Base-by-base conservation (phyloP, 1,284 basidiomycete species). In the Leccinum cinnamomeum region DNA sequence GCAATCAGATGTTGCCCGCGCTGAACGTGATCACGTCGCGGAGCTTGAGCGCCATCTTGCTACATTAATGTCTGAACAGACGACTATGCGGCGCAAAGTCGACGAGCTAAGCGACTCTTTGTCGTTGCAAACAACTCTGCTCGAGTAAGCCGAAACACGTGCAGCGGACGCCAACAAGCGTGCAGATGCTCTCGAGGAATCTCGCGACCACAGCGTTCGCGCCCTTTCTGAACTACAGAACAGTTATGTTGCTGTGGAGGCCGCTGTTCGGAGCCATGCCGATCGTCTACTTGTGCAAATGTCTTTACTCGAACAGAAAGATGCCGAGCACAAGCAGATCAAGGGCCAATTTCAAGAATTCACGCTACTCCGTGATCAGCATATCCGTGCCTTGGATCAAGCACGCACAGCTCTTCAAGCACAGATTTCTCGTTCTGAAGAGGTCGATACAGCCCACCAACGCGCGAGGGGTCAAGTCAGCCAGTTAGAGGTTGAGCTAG, bases 331-430 rank as follows among this genome's bases (percentile, higher is more conserved):
- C 64, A 79, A 87, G 62, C 81, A 84, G 61, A 77, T 88, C 25
- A 85, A 85, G 65, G 77, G 80, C 4, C 88, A 94, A 74, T 79
- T 96, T 14, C 88, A 93, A 35, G 91, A 90, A 64, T 80, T 94
- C 33, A 77, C 79, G 11, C 76, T 80, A 7, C 85, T 88, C 16
- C 85, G 89, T 33, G 93, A 95, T 57, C 89, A 94, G 68, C 95
- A 98, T 75, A 78, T 97, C 30, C 85, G 88, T 25, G 88, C 95
- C 1, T 81, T 99, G 59, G 92, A 95, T 57, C 93, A 97, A 77
- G 87, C 94, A 5, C 90, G 92, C 58, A 79, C 80, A 12, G 94
- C 94, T 1, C 79, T 99, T 57, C 81, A 86, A 51, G 85, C 92
- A 0, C 87, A 94, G 8, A 87, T 90, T 4, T 78, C 83, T 3